Conservation (phyloP, 495 filamentous ascomycete species). For the Hypoxylon fuscum region DNA sequence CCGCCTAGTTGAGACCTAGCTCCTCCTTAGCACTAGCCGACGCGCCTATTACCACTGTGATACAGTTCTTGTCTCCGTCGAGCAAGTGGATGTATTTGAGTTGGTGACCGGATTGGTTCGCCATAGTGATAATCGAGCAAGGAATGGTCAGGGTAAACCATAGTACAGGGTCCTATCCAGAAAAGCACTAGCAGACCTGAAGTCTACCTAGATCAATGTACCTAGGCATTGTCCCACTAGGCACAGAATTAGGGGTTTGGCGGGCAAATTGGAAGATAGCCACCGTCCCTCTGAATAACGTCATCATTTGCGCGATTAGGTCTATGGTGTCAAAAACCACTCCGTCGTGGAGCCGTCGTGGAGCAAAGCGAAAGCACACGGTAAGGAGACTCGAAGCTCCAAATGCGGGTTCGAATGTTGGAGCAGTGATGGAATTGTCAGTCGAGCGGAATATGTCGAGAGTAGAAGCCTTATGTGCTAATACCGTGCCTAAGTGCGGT, state of each 20-base stretch:
- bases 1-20: slow-evolving; percentile 42
- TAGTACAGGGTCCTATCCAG: background rate
- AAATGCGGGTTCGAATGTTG: slow-evolving; percentile 11
- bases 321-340: slow-evolving; percentile 12
- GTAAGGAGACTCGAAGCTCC: slow-evolving; percentile 18
- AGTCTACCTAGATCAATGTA: too few relatives aligned
- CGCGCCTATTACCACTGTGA: slow-evolving; percentile 64
- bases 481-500: slow-evolving; percentile 9
- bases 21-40: slow-evolving; percentile 53
- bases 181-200: background rate
- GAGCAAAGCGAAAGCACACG: slow-evolving; percentile 17
- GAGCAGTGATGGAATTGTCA: slow-evolving; percentile 3
- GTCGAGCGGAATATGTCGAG: slow-evolving; percentile 8
- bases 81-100: slow-evolving; percentile 59
- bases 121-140: too few relatives aligned
- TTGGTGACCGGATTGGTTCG: slow-evolving; percentile 68
- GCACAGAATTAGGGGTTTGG: background rate
- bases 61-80: slow-evolving; percentile 59
- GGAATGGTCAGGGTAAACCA: background rate
- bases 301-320: slow-evolving; percentile 18
- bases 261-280: slow-evolving; percentile 12
- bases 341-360: too few relatives aligned
- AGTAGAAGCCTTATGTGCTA: slow-evolving; percentile 13
- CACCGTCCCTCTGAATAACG: slow-evolving; percentile 11
- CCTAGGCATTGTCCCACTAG: slow-evolving; percentile 1